Evolutionary conservation across 2,329 filamentous ascomycete genomes (phyloP).

Genomic region (Cadophora luteo-olivacea): DNA sequence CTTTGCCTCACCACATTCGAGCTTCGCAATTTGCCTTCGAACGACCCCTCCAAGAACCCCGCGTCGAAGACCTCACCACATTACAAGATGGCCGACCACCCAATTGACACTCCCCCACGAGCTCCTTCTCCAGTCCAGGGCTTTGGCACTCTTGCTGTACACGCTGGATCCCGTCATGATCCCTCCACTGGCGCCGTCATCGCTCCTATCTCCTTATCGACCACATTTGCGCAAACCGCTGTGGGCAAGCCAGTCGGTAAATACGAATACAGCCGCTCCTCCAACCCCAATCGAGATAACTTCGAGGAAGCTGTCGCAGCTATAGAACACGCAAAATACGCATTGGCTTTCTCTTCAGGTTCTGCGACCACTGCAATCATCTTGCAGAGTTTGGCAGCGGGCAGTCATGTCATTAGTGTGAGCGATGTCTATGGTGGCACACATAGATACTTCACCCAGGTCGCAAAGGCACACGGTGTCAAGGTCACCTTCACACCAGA

Average conservation of each 20-base stretch:
- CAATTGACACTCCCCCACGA: conserved; percentile 76
- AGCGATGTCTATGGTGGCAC: conserved; percentile 98
- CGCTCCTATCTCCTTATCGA: conserved; percentile 93
- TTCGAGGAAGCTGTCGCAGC: conserved; percentile 92
- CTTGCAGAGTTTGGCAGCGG: conserved; percentile 87
- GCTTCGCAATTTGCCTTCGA: background rate
- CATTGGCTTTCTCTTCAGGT: conserved; percentile 92
- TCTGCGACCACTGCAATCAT: conserved; percentile 93
- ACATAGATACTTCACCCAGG: conserved; percentile 98
- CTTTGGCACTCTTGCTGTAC: conserved; percentile 94
- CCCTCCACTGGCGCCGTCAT: conserved; percentile 94
- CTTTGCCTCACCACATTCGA: background rate
- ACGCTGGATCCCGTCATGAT: conserved; percentile 91
- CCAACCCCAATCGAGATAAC: conserved; percentile 94
- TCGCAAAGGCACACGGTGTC: conserved; percentile 92
- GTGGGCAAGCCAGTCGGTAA: conserved; percentile 86
- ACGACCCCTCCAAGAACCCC: conserved; percentile 9
- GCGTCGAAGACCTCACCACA: conserved; percentile 7
- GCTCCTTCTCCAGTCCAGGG: conserved; percentile 76
- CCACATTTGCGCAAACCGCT: conserved; percentile 90
- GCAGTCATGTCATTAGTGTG: conserved; percentile 93
- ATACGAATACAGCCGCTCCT: conserved; percentile 93
- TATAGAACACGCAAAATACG: conserved; percentile 90
- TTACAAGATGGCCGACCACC: conserved; percentile 50
- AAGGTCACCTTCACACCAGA: conserved; percentile 92